These are phyloP conservation scores for Schwanniomyces etchellsii DNA, from an alignment of 1,139 yeast genomes.

Conservation along the genomic window DNA sequence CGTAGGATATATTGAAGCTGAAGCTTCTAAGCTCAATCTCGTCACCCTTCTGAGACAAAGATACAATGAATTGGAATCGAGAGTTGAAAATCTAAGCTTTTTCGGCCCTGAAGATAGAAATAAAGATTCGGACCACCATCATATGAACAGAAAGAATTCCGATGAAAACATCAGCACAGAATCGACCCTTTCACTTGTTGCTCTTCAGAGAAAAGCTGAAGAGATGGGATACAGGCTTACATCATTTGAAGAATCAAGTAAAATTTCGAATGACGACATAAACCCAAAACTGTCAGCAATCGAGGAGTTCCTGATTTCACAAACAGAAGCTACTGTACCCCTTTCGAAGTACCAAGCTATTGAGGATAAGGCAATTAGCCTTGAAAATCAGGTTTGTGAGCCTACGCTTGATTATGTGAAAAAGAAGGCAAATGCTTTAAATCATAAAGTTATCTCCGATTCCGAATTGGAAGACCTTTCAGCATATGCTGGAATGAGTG, in stretches of 20 bases:
- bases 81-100: too few species aligned
- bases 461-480: neutral
- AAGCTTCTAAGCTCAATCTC: slow-evolving; percentile 24
- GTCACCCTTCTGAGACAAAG: slow-evolving; percentile 21
- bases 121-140: too few species aligned
- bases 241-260: slow-evolving; percentile 14
- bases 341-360: slow-evolving; percentile 14
- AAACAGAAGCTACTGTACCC: neutral
- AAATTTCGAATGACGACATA: slow-evolving; percentile 4
- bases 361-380: slow-evolving; percentile 1
- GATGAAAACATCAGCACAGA: too few species aligned
- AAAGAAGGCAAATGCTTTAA: slow-evolving; percentile 3
- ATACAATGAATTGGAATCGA: slow-evolving; percentile 14
- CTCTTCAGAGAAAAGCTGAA: too few species aligned
- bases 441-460: neutral
- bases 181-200: too few species aligned
- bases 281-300: neutral
- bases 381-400: slow-evolving; percentile 6
- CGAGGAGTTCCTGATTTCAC: neutral
- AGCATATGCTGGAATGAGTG: too few species aligned
- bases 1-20: slow-evolving; percentile 23
- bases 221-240: neutral
- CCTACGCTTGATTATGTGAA: slow-evolving; percentile 17
- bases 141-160: too few species aligned
- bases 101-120: too few species aligned